Percentiles rank a stretch among this genome's conserved stretches.
Conservation (phyloP, 768 basidiomycete genomes). For the Auricularia heimuer region DNA sequence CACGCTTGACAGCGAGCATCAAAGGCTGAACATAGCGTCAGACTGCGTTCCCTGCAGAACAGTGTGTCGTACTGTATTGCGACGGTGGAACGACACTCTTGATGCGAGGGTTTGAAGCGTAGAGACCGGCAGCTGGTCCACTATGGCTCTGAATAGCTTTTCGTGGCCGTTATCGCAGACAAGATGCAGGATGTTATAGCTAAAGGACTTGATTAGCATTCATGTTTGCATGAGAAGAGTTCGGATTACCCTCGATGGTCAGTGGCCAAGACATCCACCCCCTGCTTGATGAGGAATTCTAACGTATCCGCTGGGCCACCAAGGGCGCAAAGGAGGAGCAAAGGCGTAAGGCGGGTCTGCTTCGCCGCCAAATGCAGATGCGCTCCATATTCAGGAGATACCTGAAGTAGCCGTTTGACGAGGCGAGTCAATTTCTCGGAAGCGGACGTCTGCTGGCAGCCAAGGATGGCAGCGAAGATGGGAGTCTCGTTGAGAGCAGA, state of each 20-base stretch:
- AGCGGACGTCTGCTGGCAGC: slow-evolving; percentile 13
- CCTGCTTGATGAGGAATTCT: slow-evolving; percentile 41
- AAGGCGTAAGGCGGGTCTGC: slow-evolving; percentile 36
- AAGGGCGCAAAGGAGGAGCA: slow-evolving; percentile 32
- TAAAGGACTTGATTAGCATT: slow-evolving; percentile 13
- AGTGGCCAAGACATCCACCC: slow-evolving; percentile 33
- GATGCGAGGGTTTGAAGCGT: slow-evolving; percentile 32
- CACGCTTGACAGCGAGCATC: slow-evolving; percentile 38
- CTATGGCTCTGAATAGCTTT: slow-evolving; percentile 30
- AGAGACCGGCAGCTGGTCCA: slow-evolving; percentile 43
- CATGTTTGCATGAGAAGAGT: too few species aligned
- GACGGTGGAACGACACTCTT: slow-evolving; percentile 35
- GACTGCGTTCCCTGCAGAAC: background rate
- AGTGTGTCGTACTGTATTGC: slow-evolving; percentile 33
- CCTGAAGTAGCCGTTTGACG: slow-evolving; percentile 32
- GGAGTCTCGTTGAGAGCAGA: slow-evolving; percentile 43
- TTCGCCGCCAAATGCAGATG: slow-evolving; percentile 32
- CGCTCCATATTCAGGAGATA: slow-evolving; percentile 33
- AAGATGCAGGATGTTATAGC: slow-evolving; percentile 50
- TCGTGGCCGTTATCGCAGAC: slow-evolving; percentile 23
- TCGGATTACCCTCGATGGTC: slow-evolving; percentile 33
- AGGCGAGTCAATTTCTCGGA: background rate
- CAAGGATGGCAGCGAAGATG: slow-evolving; percentile 34
- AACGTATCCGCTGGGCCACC: slow-evolving; percentile 25
- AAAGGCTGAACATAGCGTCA: slow-evolving; percentile 32